Base-by-base conservation (phyloP, 2,329 filamentous ascomycete species). In the Aspergillus puulaauensis region DNA sequence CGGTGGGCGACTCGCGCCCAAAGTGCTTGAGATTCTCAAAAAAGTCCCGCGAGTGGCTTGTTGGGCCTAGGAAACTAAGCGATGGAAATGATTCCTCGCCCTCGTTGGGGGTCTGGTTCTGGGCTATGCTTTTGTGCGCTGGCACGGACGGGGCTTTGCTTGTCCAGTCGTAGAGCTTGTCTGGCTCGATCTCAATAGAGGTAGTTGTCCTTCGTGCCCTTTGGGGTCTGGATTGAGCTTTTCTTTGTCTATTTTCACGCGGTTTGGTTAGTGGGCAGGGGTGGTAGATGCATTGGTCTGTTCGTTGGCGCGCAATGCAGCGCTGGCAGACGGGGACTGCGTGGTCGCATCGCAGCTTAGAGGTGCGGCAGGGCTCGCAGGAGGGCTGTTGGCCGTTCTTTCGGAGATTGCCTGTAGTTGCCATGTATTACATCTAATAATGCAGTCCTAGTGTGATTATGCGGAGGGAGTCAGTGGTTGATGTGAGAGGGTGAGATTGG, bases 321-420 rank as follows among this genome's bases (percentile, higher is more conserved):
- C 65, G 61, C 39, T 57, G 54, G 14, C 65, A 67, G 35, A 56
- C 41, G 11, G 65, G 65, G 4, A 44, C 56, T 23, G 54, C 44
- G 45, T 68, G 65, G 14, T 67, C 66, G 43, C 66, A 68, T 17
- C 66, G 64, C n/a, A 68, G 23, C 44, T 67, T 68, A 14, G 65
- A 61, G 47, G 61, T 66, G 6, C 66, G 62, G 41, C 66, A 68
- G 5, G 66, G 66, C 52, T 67, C 65, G 50, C 65, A 67, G 3
- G 65, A 67, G 2, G 65, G 60, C 8, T 63, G 50, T n/a, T 63
- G 57, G 1, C 57, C 57, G 17, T 59, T 59, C 2, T 31, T 27
- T 2, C 46, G 46, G 4, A 37, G 27, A 15, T 31, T 49, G 4
- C 27, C 9, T 8, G 27, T 31, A 9, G 27, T 31, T 31, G 27